phyloP scores from a whole-genome alignment of 768 basidiomycete genomes.

The Paxillus involutus region DNA sequence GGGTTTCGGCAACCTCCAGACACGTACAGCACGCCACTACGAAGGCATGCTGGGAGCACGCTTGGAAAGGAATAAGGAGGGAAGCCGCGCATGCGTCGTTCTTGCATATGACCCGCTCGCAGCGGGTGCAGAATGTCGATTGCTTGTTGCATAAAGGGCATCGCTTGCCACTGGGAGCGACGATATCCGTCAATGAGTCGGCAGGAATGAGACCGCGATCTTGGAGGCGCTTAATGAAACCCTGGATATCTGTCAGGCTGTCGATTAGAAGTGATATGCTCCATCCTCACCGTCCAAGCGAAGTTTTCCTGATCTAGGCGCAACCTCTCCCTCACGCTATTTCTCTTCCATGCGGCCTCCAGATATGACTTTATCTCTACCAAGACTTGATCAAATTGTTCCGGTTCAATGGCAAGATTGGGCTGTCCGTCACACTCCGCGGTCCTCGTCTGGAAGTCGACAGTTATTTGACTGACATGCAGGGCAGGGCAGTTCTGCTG shows the following conservation, averaged over 20 bases:
- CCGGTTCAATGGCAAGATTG: conserved; percentile 15
- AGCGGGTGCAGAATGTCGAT: conserved; percentile 10
- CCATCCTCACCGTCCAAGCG: conserved; percentile 13
- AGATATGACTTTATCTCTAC: conserved; percentile 15
- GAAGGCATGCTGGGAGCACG: conserved; percentile 14
- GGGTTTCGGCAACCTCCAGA: neutral
- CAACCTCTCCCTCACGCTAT: conserved; percentile 2
- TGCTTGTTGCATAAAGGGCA: conserved; percentile 14
- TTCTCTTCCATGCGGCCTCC: conserved; percentile 9
- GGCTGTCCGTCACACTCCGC: conserved; percentile 11
- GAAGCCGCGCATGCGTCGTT: conserved; percentile 17
- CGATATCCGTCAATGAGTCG: neutral
- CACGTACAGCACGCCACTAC: conserved; percentile 11
- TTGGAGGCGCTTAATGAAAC: conserved; percentile 16
- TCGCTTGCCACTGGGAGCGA: neutral
- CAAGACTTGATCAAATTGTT: conserved; percentile 16
- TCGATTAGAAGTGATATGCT: neutral
- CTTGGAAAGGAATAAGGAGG: conserved; percentile 12
- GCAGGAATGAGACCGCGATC: conserved; percentile 1
- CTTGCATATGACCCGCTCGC: conserved; percentile 15
- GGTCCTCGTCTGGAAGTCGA: conserved; percentile 19
- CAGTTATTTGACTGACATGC: conserved; percentile 9
- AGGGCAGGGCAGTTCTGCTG: conserved; percentile 7
- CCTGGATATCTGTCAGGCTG: conserved; percentile 4
- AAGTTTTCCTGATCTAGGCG: conserved; percentile 1